Evolutionary conservation across 2,329 filamentous ascomycete species (phyloP).

Genomic region (Xylaria sp.): DNA sequence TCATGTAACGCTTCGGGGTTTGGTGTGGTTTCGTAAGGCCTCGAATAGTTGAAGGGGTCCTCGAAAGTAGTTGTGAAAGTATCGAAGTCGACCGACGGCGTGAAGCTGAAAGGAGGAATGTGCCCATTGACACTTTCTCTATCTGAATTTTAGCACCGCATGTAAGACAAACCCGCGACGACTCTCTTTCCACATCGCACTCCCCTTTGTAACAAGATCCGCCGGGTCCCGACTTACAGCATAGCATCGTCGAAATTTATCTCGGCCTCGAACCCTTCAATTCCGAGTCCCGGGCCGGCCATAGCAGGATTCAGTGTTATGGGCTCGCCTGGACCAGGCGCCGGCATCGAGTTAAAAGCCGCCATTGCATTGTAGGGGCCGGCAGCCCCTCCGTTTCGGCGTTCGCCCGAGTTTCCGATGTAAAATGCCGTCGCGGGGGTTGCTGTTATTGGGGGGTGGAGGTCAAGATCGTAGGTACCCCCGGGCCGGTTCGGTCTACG

Average conservation of each 20-base stretch:
- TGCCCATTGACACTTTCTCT: conserved; percentile 52
- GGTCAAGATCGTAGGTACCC: no score
- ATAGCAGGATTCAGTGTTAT: conserved; percentile 51
- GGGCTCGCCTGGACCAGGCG: conserved; percentile 51
- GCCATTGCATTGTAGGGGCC: conserved; percentile 59
- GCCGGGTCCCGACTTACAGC: conserved; percentile 51
- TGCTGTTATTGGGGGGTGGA: conserved; percentile 28
- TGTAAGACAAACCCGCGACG: conserved; percentile 1
- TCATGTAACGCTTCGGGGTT: conserved; percentile 49
- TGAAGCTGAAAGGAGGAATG: conserved; percentile 57
- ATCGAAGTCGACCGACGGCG: conserved; percentile 65
- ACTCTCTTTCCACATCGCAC: not conserved
- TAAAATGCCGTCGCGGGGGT: not conserved
- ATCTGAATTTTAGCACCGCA: conserved; percentile 30
- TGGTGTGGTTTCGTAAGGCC: conserved; percentile 53
- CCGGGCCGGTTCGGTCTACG: not conserved
- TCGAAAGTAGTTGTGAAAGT: conserved; percentile 67
- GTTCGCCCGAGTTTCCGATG: conserved; percentile 17
- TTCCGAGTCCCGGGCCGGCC: conserved; percentile 47
- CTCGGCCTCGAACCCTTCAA: conserved; percentile 59
- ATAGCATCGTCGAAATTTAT: conserved; percentile 62
- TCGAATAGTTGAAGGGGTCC: conserved; percentile 67
- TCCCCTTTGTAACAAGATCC: not conserved
- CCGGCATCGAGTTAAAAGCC: conserved; percentile 62
- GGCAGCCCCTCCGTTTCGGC: conserved; percentile 32